phyloP scores from a whole-genome alignment of 2,329 filamentous ascomycete species.

The Helminthosporium solani region DNA sequence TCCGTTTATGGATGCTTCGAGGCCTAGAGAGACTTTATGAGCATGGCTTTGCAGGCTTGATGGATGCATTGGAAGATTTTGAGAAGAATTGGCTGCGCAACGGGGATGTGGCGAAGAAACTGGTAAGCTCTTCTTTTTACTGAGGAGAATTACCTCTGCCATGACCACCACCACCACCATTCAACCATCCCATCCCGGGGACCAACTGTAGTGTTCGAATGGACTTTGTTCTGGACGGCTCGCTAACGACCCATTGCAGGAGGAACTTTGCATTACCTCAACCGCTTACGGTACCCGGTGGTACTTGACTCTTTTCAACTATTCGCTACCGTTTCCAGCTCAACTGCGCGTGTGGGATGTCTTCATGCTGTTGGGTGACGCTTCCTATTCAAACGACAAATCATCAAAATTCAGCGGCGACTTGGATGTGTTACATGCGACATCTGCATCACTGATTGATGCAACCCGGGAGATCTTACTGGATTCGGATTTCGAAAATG shows the following conservation, averaged over 20 bases:
- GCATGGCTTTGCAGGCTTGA: constrained; percentile 80
- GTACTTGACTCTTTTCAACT: constrained; percentile 97
- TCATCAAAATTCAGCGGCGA: constrained; percentile 55
- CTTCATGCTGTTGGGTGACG: constrained; percentile 89
- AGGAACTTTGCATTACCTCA: constrained; percentile 75
- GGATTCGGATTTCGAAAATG: constrained; percentile 94
- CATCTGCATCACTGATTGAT: constrained; percentile 85
- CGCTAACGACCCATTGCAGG: constrained; percentile 47
- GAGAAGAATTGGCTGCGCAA: constrained; percentile 77
- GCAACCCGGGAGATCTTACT: constrained; percentile 84
- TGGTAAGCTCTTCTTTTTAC: constrained; percentile 61
- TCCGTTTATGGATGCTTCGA: constrained; percentile 87
- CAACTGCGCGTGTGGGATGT: constrained; percentile 97
- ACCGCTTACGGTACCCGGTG: constrained; percentile 95
- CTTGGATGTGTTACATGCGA: constrained; percentile 85
- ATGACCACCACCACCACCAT: too few relatives aligned
- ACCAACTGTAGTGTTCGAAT: too few relatives aligned
- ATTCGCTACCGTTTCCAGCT: constrained; percentile 89
- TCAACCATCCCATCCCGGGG: too few relatives aligned
- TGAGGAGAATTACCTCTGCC: too few relatives aligned
- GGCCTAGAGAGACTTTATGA: constrained; percentile 83
- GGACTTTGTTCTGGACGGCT: too few relatives aligned
- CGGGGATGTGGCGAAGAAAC: constrained; percentile 75
- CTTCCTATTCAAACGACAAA: constrained; percentile 47
- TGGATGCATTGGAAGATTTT: constrained; percentile 82